Percentiles rank a stretch among this genome's conserved stretches.
Conservation (phyloP, 2,329 filamentous ascomycete species). For the Fusarium beomiforme region DNA sequence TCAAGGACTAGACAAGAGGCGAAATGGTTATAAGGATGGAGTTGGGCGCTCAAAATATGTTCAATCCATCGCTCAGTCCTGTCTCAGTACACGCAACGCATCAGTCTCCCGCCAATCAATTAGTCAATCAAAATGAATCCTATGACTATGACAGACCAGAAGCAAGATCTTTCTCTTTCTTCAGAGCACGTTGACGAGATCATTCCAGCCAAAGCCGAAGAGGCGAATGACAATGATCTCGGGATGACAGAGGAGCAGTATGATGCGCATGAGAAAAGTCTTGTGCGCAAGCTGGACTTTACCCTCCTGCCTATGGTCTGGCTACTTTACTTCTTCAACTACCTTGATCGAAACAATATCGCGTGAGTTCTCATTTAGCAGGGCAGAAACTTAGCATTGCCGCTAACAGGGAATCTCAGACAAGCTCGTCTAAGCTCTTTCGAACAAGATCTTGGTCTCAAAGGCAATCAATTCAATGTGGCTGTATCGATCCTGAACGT, state of each 20-base stretch:
- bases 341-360: constrained; percentile 38
- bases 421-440: constrained; percentile 38
- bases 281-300: constrained; percentile 40
- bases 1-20: neutral
- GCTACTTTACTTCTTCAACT: constrained; percentile 40
- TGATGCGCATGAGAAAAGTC: constrained; percentile 13
- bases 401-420: neutral
- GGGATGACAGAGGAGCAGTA: neutral
- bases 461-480: constrained; percentile 38
- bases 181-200: neutral
- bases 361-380: constrained; percentile 10
- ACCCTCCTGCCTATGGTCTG: constrained; percentile 40
- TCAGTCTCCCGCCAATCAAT: no score
- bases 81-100: no score
- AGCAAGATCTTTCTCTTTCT: neutral
- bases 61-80: no score
- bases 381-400: neutral
- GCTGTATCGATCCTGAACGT: constrained; percentile 42
- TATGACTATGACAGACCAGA: neutral
- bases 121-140: no score
- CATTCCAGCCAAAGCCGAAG: neutral
- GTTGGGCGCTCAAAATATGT: neutral
- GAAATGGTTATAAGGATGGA: neutral
- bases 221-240: neutral
- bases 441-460: constrained; percentile 39